Base-by-base conservation (phyloP, 1,139 yeast species). In the Taphrina sp. region DNA sequence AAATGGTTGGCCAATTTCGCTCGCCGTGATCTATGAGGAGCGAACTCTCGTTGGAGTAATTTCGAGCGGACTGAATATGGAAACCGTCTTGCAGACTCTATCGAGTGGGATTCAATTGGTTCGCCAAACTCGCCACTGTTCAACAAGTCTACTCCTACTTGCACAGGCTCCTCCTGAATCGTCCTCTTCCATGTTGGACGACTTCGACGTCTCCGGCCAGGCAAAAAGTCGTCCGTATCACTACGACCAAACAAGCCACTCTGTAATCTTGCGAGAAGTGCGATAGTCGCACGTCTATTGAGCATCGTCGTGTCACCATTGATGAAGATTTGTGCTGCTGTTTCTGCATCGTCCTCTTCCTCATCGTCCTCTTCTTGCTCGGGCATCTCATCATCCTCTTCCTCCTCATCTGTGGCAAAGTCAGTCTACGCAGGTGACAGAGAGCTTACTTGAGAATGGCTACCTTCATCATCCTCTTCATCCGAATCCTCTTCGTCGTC, bases 91-190 rank as follows among this genome's bases (percentile, higher is more conserved):
- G 41, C 35, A 44, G 51, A 43, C 53, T 57, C 38, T 26, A 59
- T 59, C 42, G 37, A n/a, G 33, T 34, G 52, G 23, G 42, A 20
- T 4, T 41, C 43, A 3, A 22, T 12, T 12, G 39, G 26, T 14
- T 17, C 29, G 10, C 62, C 62, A 45, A 61, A 59, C 33, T 60
- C 63, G 43, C 63, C 63, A 29, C 46, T 52, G 35, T 57, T 60
- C 28, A 61, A 58, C n/a, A 61, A 45, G 22, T 54, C 58, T n/a
- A 39, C 51, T 24, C 63, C 63, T 16, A 52, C 55, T 31, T 43
- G 44, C 20, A 35, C 44, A 5, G 57, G 53, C 28, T 52, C 42
- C 26, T 43, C 47, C 5, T 19, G 29, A 3, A 43, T 31, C 38
- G 29, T 43, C 10, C 47, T 29, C 5, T 16, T 33, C 47, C 47